Evolutionary conservation across 257 asterid genomes (phyloP).

Genomic region (Vinca minor): DNA sequence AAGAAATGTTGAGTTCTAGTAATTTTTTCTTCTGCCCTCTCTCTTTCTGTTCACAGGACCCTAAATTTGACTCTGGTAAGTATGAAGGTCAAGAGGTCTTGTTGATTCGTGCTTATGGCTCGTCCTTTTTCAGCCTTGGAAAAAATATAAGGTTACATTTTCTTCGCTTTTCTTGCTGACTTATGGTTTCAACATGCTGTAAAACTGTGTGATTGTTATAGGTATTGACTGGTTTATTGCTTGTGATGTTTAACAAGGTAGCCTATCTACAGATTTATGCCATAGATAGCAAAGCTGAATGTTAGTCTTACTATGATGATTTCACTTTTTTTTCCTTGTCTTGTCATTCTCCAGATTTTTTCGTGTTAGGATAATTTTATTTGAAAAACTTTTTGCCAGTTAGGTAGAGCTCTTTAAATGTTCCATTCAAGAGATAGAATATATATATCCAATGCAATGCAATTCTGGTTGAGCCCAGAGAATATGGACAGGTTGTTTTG

Average conservation of each 20-base stretch:
- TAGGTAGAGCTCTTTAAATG: too few species aligned
- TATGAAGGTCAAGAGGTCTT: conserved; percentile 72
- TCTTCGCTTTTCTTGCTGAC: conserved; percentile 2
- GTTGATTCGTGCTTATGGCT: conserved; percentile 83
- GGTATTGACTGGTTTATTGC: neutral
- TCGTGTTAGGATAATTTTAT: neutral
- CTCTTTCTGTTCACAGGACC: conserved; percentile 33
- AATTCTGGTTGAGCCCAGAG: neutral
- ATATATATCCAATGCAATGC: neutral
- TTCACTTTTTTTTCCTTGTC: neutral
- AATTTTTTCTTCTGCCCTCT: neutral
- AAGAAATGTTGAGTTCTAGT: neutral
- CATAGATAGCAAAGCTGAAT: conserved; percentile 1
- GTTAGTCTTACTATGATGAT: neutral
- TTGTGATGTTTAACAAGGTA: neutral
- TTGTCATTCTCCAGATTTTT: neutral
- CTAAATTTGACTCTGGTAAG: conserved; percentile 35
- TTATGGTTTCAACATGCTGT: neutral
- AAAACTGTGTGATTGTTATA: neutral
- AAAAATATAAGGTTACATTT: conserved; percentile 67
- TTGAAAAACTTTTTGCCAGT: neutral
- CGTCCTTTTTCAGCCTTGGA: conserved; percentile 89
- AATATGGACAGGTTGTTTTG: neutral
- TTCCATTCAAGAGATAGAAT: neutral
- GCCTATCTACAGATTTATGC: neutral